phyloP scores from a whole-genome alignment of 768 basidiomycete species.

The Zangia roseola region DNA sequence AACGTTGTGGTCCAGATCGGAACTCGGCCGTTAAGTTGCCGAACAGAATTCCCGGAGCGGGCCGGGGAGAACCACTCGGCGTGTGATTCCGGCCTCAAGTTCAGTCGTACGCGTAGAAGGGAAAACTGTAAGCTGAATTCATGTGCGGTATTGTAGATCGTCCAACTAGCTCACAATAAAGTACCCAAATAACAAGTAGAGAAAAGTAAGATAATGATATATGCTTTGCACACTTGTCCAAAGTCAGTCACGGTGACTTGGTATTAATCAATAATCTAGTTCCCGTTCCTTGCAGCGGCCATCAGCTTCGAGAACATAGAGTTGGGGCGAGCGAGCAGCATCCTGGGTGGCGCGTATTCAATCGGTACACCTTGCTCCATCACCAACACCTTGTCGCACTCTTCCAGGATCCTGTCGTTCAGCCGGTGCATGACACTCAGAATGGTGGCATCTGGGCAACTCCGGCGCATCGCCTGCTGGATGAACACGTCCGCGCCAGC shows the following conservation, averaged over 20 bases:
- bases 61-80: too few species aligned
- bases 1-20: constrained; percentile 15
- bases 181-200: too few species aligned
- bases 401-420: constrained; percentile 26
- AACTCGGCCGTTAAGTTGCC: constrained; percentile 6
- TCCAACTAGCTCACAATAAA: too few species aligned
- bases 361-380: constrained; percentile 39
- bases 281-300: constrained; percentile 20
- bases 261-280: constrained; percentile 4
- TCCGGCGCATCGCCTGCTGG: constrained; percentile 30
- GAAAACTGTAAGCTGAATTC: too few species aligned
- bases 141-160: too few species aligned
- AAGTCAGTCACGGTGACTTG: too few species aligned
- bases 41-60: not conserved
- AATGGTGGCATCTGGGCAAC: constrained; percentile 30
- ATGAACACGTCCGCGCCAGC: constrained; percentile 82
- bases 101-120: too few species aligned
- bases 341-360: constrained; percentile 25
- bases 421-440: constrained; percentile 32
- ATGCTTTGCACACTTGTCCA: too few species aligned
- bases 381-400: constrained; percentile 33
- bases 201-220: too few species aligned
- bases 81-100: too few species aligned
- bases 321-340: constrained; percentile 20
- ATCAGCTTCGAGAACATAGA: constrained; percentile 31